Evolutionary conservation across 1,139 yeast genomes (phyloP).

Genomic region (Suhomyces anneliseae): DNA sequence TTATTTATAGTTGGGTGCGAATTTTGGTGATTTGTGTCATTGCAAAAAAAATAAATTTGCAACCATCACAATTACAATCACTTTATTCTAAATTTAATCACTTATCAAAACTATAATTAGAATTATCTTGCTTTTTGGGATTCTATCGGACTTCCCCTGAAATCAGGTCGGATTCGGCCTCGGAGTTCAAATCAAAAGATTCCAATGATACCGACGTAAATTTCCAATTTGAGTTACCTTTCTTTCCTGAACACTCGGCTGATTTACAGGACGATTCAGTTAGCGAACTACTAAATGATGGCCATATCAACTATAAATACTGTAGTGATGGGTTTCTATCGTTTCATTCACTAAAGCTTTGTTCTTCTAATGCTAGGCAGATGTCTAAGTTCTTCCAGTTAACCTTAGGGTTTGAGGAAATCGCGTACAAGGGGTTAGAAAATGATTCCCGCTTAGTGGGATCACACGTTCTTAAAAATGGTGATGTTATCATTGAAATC

Average conservation of each 20-base stretch:
- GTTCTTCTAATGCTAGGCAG: constrained; percentile 67
- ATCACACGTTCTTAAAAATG: constrained; percentile 63
- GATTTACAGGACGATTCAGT: constrained; percentile 18
- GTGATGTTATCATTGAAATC: constrained; percentile 54
- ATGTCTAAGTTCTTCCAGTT: constrained; percentile 55
- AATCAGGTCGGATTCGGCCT: too few relatives aligned
- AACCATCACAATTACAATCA: too few relatives aligned
- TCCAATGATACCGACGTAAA: too few relatives aligned
- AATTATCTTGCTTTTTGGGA: too few relatives aligned
- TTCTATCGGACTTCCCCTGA: too few relatives aligned
- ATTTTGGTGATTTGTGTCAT: too few relatives aligned
- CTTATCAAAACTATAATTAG: too few relatives aligned
- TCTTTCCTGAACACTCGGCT: constrained; percentile 19
- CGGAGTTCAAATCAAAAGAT: too few relatives aligned
- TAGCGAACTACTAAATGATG: constrained; percentile 26
- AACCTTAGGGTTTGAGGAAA: constrained; percentile 60
- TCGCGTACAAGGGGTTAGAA: constrained; percentile 68
- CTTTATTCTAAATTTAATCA: too few relatives aligned
- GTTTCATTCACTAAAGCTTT: constrained; percentile 38
- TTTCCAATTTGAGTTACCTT: constrained; percentile 22
- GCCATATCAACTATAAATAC: constrained; percentile 22
- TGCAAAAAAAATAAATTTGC: too few relatives aligned
- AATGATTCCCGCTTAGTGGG: constrained; percentile 59
- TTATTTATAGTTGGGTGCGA: too few relatives aligned
- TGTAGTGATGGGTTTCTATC: constrained; percentile 33